Base-by-base conservation (phyloP, 768 basidiomycete genomes). In the Mycena belliarum region DNA sequence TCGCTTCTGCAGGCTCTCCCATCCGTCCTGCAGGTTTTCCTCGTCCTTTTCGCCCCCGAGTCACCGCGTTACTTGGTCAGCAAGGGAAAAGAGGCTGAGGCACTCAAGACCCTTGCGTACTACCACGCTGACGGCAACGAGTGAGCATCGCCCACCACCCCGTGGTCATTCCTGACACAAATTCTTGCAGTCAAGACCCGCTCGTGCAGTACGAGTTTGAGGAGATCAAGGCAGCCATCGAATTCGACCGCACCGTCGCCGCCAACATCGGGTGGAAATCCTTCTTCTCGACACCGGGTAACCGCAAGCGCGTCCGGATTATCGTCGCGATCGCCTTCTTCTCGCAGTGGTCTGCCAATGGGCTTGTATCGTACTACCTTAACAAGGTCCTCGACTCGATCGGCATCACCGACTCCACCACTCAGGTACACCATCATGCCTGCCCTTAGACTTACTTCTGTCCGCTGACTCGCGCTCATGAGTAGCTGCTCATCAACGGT, bases 321-420 rank as follows among this genome's bases (percentile, higher is more conserved):
- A 88, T 93, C 70, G 69, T 89, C 60, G 87, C 86, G 45, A 75
- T 92, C 53, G 89, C 88, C 45, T 88, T 88, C 80, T 91, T 92
- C 80, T 91, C 89, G 3, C 88, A 90, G 65, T 91, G 89, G 90
- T 91, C 88, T 11, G 90, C 89, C 15, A 91, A 91, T 65, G 90
- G 90, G 67, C 86, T 93, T 52, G 86, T 90, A 49, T 90, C 88
- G 8, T 91, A 87, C 78, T 93, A 93, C 76, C 82, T 93, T 66
- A 86, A 78, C 74, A 78, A 82, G 70, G 86, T 93, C 49, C 84
- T 93, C 70, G 70, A 79, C 60, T 76, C 81, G 56, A 86, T 89
- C 54, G 87, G 87, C 55, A 85, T 90, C 66, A 84, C 81, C 14
- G 73, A 82, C 64, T 69, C 79, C 10, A 79, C 80, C 53, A 83